These are phyloP conservation scores for Oidiodendron maius DNA, from an alignment of 495 filamentous ascomycete genomes.

Conservation along the genomic window DNA sequence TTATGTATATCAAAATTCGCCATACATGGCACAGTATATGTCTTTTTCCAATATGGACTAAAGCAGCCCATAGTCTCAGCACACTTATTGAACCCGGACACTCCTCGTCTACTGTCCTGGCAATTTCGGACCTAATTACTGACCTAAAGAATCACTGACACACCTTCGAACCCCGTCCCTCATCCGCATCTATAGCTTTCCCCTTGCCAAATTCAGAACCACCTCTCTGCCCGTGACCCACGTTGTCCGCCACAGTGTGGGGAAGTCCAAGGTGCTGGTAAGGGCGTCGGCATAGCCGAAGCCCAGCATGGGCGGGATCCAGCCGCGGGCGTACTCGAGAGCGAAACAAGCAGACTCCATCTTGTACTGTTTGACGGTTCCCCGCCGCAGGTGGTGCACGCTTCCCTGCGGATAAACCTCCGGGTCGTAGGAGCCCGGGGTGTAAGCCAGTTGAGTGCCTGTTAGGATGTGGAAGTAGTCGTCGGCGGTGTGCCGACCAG, in stretches of 20 bases:
- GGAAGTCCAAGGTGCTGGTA: constrained; percentile 68
- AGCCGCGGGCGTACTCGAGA: constrained; percentile 82
- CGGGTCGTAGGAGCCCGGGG: constrained; percentile 61
- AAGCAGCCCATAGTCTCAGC: too few species aligned
- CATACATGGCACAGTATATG: too few species aligned
- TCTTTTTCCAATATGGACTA: too few species aligned
- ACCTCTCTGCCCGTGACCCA: constrained; percentile 68
- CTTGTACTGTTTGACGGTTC: constrained; percentile 79
- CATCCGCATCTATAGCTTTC: constrained; percentile 60
- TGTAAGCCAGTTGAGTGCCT: constrained; percentile 67
- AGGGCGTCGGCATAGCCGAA: constrained; percentile 81
- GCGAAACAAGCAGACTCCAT: constrained; percentile 77
- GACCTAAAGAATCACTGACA: too few species aligned
- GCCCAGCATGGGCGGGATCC: constrained; percentile 85
- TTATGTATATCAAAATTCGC: too few species aligned
- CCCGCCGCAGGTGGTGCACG: constrained; percentile 72
- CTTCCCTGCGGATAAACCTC: constrained; percentile 70
- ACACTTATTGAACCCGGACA: too few species aligned
- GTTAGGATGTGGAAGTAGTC: constrained; percentile 89
- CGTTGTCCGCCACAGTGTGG: constrained; percentile 70
- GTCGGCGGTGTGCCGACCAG: constrained; percentile 80
- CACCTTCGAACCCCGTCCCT: too few species aligned
- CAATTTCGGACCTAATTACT: too few species aligned
- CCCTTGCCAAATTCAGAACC: constrained; percentile 58
- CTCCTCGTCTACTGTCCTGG: too few species aligned